A percentile compares a stretch with the other conserved stretches of the same genome.
phyloP scores from a whole-genome alignment of 2,329 filamentous ascomycete genomes.

The Fusarium floridanum region DNA sequence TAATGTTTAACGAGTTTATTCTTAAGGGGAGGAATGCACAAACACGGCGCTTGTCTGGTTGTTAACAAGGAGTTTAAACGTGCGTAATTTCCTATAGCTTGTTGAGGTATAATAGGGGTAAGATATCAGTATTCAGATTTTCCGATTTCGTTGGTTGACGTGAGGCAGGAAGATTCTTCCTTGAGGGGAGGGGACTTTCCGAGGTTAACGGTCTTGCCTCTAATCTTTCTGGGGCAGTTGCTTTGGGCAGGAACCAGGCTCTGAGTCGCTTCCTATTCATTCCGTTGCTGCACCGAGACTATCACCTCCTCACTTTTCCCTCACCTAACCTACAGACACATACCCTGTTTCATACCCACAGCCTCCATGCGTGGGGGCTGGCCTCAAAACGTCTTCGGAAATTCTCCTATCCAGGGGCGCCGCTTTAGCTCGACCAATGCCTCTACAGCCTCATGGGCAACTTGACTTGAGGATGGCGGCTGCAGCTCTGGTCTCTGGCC shows the following conservation, averaged over 20 bases:
- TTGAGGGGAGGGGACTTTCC: not conserved
- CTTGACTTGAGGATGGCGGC: slow-evolving; percentile 25
- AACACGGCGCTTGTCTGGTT: slow-evolving; percentile 21
- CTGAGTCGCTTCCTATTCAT: not conserved
- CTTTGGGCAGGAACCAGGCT: not conserved
- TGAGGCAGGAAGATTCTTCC: not conserved
- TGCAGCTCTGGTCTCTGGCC: slow-evolving; percentile 28
- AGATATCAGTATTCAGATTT: not conserved
- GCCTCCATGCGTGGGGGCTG: slow-evolving; percentile 18
- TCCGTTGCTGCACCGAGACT: not conserved
- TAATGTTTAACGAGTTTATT: slow-evolving; percentile 39
- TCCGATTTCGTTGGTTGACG: not conserved
- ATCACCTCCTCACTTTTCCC: not conserved
- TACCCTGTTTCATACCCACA: slow-evolving; percentile 1
- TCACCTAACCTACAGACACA: slow-evolving; percentile 5
- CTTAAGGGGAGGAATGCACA: slow-evolving; percentile 16
- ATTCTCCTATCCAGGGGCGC: slow-evolving; percentile 47
- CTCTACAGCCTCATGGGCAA: slow-evolving; percentile 16
- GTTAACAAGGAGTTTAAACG: slow-evolving; percentile 16
- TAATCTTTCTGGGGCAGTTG: not conserved
- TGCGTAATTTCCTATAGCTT: slow-evolving; percentile 19
- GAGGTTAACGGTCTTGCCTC: not conserved
- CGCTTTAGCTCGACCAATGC: slow-evolving; percentile 33
- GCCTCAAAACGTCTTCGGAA: slow-evolving; percentile 46
- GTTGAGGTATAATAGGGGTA: not conserved